Conservation (phyloP, 371 early-diverging fungal genomes). For the Amoeboaphelidium occidentale region DNA sequence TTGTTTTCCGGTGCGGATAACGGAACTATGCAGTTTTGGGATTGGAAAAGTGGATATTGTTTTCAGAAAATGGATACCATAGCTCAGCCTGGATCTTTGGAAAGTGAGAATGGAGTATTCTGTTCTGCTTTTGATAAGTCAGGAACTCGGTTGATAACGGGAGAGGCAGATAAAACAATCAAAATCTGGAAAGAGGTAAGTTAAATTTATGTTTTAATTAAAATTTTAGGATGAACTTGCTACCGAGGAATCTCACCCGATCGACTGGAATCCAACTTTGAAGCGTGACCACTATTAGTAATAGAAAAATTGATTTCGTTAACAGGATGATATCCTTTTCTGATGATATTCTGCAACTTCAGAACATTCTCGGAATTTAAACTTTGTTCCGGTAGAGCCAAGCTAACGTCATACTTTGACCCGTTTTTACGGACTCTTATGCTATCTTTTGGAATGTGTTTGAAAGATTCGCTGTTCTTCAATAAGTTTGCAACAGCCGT, state of each 20-base stretch:
- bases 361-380: no score
- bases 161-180: constrained; percentile 95
- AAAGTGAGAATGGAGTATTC: constrained; percentile 84
- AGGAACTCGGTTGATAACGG: constrained; percentile 77
- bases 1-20: constrained; percentile 83
- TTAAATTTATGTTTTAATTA: neutral
- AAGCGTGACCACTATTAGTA: neutral
- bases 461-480: no score
- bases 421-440: no score
- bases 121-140: constrained; percentile 81
- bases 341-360: no score
- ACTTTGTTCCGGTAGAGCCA: no score
- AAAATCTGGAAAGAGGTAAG: constrained; percentile 70
- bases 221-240: neutral
- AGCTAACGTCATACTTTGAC: no score
- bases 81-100: constrained; percentile 86
- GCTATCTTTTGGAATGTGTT: no score
- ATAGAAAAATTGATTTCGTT: neutral
- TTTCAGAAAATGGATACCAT: constrained; percentile 65
- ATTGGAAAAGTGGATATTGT: constrained; percentile 81
- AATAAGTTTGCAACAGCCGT: no score
- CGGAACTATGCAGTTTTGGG: constrained; percentile 84
- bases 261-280: neutral
- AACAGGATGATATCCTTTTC: neutral
- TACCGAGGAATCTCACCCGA: neutral